Evolutionary conservation across 1,284 basidiomycete genomes (phyloP), one percentile per base, ranked within the genome.

Genomic region (Meira nashicola): DNA sequence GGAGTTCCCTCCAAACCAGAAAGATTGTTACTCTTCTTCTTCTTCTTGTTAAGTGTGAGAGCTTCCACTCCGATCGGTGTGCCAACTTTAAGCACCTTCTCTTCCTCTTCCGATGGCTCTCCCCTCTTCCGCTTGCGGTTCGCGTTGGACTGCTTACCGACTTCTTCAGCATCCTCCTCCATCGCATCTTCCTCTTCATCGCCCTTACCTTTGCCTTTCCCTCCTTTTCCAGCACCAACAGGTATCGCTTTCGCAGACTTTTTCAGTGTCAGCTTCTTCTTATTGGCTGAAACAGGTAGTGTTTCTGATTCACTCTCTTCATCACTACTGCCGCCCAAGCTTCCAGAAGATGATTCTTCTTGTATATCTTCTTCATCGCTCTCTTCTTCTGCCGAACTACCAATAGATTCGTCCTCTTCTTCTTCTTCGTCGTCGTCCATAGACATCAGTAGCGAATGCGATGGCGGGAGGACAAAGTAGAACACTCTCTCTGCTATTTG

Each of bases 401-500:
- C 71, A n/a, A 64, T 60, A 76, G 74, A 15, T 19, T 55, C 53
- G 28, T 11, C 66, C 64, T 78, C 70, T 33, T 67, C 54, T 21
- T 48, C 51, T 12, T 54, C 55, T 4, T 58, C 60, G 17, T 15
- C 38, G 39, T 58, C 59, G 25, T 41, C 55, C 15, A 39, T 66
- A 66, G 9, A 56, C 21, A 10, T 54, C 43, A 39, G 48, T 46
- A 39, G 38, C 57, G 17, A 56, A 60, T 46, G 53, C 54, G 43
- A 64, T 6, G 81, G 82, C 17, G 92, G 93, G 10, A 96, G 86
- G 56, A 95, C 86, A 79, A 97, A 99, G 77, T 93, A 89, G 81
- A 99, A 99, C 54, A 91, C 93, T 57, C 94, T 88, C 48, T 94
- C 94, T 37, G 94, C 92, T 72, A 99, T 98, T 81, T 97, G 95